A percentile compares a stretch with the other conserved stretches of the same genome.
These are phyloP conservation scores for Mortierella sp. DNA, from an alignment of 371 early-diverging fungal genomes.

Conservation along the genomic window DNA sequence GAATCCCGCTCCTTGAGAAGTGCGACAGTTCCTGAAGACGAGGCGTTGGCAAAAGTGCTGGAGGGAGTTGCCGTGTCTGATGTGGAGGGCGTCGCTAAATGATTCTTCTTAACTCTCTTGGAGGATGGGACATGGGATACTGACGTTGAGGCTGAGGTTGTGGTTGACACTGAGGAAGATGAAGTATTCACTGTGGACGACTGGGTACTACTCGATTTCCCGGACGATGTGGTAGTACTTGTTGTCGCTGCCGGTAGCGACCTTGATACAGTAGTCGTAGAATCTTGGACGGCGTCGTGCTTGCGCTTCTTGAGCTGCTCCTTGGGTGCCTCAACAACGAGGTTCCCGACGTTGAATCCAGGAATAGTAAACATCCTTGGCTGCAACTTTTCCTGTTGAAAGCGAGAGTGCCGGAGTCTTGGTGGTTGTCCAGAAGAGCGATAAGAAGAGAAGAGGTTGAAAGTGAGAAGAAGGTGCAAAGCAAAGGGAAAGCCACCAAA, in stretches of 20 bases:
- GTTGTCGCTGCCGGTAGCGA: background rate
- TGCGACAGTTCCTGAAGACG: background rate
- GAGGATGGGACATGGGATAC: conserved; percentile 35
- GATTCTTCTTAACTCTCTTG: conserved; percentile 40
- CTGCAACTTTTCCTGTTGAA: background rate
- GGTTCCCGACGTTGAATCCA: conserved; percentile 48
- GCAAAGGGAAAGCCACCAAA: background rate
- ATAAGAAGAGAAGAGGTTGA: background rate
- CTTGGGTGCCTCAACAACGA: conserved; percentile 50
- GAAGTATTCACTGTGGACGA: conserved; percentile 1
- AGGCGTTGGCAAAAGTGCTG: too few species aligned
- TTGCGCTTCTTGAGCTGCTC: conserved; percentile 54
- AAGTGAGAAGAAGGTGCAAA: background rate
- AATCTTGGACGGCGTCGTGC: conserved; percentile 7
- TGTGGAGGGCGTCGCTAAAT: background rate
- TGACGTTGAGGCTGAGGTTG: conserved; percentile 16
- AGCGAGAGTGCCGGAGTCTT: background rate
- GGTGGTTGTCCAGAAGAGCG: background rate
- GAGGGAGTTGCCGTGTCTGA: too few species aligned
- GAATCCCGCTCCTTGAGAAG: conserved; percentile 46
- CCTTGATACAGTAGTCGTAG: background rate
- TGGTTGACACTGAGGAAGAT: background rate
- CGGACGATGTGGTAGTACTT: background rate
- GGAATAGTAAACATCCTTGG: conserved; percentile 47
- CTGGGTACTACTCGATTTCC: background rate